Conservation (phyloP, 163 green algal species). For the Volvox carteri region DNA sequence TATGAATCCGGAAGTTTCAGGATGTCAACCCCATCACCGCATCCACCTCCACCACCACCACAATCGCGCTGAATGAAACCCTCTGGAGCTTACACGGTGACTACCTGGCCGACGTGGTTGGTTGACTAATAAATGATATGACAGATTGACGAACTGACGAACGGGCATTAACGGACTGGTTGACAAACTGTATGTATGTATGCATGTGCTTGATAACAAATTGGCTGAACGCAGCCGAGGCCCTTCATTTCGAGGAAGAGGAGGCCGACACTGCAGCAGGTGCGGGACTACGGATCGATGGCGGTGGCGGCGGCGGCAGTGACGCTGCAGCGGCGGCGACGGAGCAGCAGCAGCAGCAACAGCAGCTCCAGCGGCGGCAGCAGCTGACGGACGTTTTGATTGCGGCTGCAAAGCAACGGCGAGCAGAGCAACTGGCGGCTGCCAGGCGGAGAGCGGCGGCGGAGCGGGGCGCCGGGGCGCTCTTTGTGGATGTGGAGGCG, state of each 20-base stretch:
- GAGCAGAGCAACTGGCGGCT: constrained; percentile 13
- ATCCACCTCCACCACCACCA: too few relatives aligned
- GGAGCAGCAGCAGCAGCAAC: not conserved
- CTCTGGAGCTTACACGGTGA: too few relatives aligned
- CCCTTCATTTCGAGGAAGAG: constrained; percentile 43
- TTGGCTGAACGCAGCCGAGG: constrained; percentile 49
- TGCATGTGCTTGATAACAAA: too few relatives aligned
- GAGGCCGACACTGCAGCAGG: constrained; percentile 13
- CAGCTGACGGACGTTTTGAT: constrained; percentile 21
- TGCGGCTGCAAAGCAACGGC: constrained; percentile 24
- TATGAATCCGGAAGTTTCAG: too few relatives aligned
- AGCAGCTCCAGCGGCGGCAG: not conserved
- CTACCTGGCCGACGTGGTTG: too few relatives aligned
- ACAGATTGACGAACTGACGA: too few relatives aligned
- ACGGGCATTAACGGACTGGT: too few relatives aligned
- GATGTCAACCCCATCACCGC: too few relatives aligned
- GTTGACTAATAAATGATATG: too few relatives aligned
- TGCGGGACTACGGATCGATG: constrained; percentile 2
- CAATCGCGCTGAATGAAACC: too few relatives aligned
- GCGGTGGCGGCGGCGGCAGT: not conserved
- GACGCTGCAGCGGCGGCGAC: not conserved
- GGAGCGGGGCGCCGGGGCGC: not conserved
- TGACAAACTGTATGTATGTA: too few relatives aligned
- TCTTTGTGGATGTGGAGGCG: constrained; percentile 51
- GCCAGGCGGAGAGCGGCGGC: constrained; percentile 6